Evolutionary conservation across 495 filamentous ascomycete genomes (phyloP), one percentile per base, ranked within the genome.

Genomic region (Hypomontagnella monticulosa): DNA sequence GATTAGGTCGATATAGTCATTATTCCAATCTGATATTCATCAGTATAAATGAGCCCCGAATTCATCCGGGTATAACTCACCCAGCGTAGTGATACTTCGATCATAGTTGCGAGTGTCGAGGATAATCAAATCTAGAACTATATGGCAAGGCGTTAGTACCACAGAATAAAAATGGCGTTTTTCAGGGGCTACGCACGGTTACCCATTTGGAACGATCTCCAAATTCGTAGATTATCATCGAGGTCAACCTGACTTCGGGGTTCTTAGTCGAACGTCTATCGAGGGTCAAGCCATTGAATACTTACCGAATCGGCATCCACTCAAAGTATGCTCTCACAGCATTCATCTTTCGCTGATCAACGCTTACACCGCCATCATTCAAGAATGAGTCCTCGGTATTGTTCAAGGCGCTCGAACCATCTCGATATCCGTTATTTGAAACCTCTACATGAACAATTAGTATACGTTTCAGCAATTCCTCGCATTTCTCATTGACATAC

Each of bases 271-370:
- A 23, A 36, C 33, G 3, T 30, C 4, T 11, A 27, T 37, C 10
- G 42, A 1, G 8, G 15, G 10, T 11, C 23, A 36, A 36, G 32
- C 6, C 30, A 6, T 20, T 12, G 38, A 4, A 5, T 50, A 19
- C 69, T 56, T 54, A 74, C 71, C 86, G 77, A 56, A 83, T 79
- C 6, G 81, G 81, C 81, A 83, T 88, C 88, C 88, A 91, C 67
- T 91, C 88, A 52, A 90, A 91, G 69, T 90, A 90, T 0, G 88
- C 87, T 34, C 88, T 78, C 16, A 90, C 87, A 4, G 87, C 88
- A 42, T 89, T 88, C 80, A 88, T 86, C 68, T 87, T 88, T 32
- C 87, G 81, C 76, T 89, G 86, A 57, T 89, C 86, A 37, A 88
- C 84, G 50, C 80, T 80, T 11, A 89, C 79, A 14, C 86, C 81